Base-by-base conservation (phyloP, 108 stramenopile genomes). In the Nitzschia palea region DNA sequence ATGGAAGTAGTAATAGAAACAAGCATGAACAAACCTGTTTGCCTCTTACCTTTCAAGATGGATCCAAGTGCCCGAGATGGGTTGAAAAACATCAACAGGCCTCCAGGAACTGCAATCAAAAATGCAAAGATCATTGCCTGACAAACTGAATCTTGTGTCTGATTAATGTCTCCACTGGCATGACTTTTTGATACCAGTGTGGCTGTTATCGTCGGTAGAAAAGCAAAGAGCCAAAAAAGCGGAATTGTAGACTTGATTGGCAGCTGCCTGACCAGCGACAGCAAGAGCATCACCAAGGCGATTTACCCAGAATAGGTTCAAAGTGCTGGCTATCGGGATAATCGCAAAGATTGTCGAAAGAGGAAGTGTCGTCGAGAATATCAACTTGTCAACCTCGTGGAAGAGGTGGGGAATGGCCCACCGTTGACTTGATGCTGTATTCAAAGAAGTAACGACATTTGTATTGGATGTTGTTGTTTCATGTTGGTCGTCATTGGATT, bases 251-350 rank as follows among this genome's bases (percentile, higher is more conserved):
- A 90, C 83, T 48, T 88, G 89, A 55, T 94, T 94, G 10, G 92
- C 86, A 14, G 92, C 92, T 3, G 84, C 85, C 61, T 90, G 89
- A 1, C 86, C 92, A 9, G 92, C 89, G 33, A 94, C 81, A 18
- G 92, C 86, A 44, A 90, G 51, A 1, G 92, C 77, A 70, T 88
- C 78, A 26, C 86, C 84, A 78, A 94, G 76, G 5, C 84, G 70
- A 66, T 90, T 90, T 3, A 94, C 87, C 87, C 87, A 94, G 43
- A 90, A 90, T 26, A 89, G 44, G 55, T 90, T 87, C 4, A 84
- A 74, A 1, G 86, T 77, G 2, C 79, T 76, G 3, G 88, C 64
- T 2, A 94, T 43, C 0, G 92, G 92, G 50, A 80, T 80, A 36
- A 94, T 86, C 4, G 86, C 81, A 64, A 90, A 88, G 34, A 87